Base-by-base conservation (phyloP, 352 stramenopile genomes). In the Phytophthora meadii region DNA sequence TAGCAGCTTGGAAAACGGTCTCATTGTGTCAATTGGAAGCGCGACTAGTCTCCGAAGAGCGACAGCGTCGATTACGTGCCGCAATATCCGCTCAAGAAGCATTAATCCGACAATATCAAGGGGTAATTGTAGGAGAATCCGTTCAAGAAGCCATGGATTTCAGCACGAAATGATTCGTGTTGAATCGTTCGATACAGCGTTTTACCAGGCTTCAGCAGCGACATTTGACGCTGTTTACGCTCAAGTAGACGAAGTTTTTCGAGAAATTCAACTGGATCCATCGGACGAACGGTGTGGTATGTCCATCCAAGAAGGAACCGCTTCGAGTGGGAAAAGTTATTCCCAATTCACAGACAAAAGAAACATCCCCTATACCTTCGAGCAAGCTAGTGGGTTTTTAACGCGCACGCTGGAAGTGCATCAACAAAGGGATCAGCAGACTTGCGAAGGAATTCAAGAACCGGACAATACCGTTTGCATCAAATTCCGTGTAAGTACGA, bases 161-260 rank as follows among this genome's bases (percentile, higher is more conserved):
- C 6, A 49, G 17, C 17, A 27, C 8, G 6, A 53, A 6, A 39
- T 27, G 25, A 39, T 62, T 3, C 54, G 44, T 15, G 17, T 54
- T 24, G 44, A 54, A 36, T 39, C 42, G 15, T 30, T 40, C 36
- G 44, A 62, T 17, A 25, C 14, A 7, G 54, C 30, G 1, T 37
- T 62, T 17, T 62, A 54, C 44, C 8, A 39, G 42, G 19, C 42
- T 12, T 49, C 42, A 17, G 42, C 22, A 7, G 22, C 28, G 19
- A 49, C 39, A 3, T 40, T 62, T 5, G 27, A 62, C 10, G 8
- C 32, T n/a, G 19, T 30, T 4, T 62, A 54, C 34, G 28, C 34
- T 27, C 54, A 62, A 36, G 47, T 25, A 4, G 54, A 62, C 44
- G 54, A 62, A 6, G 19, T 61, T 5, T 40, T 62, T 25, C 3